Evolutionary conservation across 495 filamentous ascomycete species (phyloP), one percentile per base, ranked within the genome.

Genomic region (Penicillium goetzii): DNA sequence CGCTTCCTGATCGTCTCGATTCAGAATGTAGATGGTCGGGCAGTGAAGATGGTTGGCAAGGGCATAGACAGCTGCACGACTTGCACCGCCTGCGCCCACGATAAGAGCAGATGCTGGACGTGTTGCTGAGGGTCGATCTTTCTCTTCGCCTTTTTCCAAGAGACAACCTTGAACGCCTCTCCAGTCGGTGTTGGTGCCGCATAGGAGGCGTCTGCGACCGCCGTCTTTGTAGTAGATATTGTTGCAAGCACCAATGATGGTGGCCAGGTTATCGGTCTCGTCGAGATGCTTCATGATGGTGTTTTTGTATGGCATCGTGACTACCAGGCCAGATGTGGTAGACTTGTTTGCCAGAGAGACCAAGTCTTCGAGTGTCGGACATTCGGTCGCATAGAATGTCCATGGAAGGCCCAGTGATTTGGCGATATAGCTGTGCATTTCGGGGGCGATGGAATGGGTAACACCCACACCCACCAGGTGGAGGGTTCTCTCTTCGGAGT

Each of bases 271-370:
- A 12, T 86, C 88, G n/a, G 86, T 66, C 34, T 81, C 78, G 73
- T 90, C 86, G 6, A 90, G 82, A 55, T 86, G 76, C 1, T 76
- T 74, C 65, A 90, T 80, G 56, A 90, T 86, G 30, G 80, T 76
- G 19, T 87, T 77, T 70, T 91, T 91, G 76, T 87, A 81, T 0
- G 88, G 88, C 88, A 90, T 90, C 33, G 86, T 91, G 32, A 90
- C 81, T 10, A 85, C 84, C 28, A 83, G 78, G 38, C 87, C 87
- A 72, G 78, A 75, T 60, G 81, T 82, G 53, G 78, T 79, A 10
- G 72, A 67, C 43, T 74, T 58, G 14, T 71, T 73, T 62, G 76
- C 76, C 9, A 78, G 53, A 4, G 62, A 10, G 17, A 81, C 36
- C 2, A 75, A 47, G 12, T 75, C 69, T 30, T 74, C 63, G 19